Percentiles rank a stretch among this genome's conserved stretches.
These are phyloP conservation scores for Toxoplasma gondii DNA, from an alignment of 169 alveolate genomes.

Conservation along the genomic window DNA sequence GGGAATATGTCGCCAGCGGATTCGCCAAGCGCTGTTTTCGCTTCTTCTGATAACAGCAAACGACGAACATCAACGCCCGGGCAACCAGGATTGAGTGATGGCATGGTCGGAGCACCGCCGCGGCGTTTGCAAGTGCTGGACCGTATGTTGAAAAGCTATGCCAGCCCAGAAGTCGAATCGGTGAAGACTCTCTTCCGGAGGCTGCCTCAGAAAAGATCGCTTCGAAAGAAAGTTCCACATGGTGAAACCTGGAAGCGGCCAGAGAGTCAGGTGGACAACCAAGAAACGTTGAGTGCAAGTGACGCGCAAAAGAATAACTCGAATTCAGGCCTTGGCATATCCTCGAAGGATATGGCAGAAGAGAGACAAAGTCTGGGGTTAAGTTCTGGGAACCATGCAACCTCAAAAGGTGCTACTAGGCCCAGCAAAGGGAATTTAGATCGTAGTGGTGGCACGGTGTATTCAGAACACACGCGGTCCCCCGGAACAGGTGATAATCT, in stretches of 20 bases:
- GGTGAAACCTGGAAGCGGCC: neutral
- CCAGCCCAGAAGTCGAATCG: slow-evolving; percentile 7
- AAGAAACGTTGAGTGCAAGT: neutral
- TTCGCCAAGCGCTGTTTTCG: too few species aligned
- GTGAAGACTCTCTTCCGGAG: slow-evolving; percentile 29
- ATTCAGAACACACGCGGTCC: neutral
- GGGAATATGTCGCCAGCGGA: too few species aligned
- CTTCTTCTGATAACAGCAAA: too few species aligned
- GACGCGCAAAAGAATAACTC: neutral
- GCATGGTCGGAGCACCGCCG: neutral
- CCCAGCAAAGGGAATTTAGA: neutral
- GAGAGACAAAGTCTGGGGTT: neutral
- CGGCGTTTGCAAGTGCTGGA: neutral
- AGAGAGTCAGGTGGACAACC: neutral
- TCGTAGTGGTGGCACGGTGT: neutral
- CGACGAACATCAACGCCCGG: too few species aligned
- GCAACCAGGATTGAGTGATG: neutral
- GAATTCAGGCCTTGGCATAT: neutral
- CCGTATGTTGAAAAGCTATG: neutral
- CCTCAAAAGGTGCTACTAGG: neutral
- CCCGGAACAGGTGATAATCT: neutral
- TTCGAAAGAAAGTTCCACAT: neutral
- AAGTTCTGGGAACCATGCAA: neutral
- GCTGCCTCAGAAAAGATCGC: neutral
- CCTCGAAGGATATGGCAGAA: neutral